These are phyloP conservation scores for Ophiostoma triangulosporum DNA, from an alignment of 2,329 filamentous ascomycete species.

Conservation along the genomic window DNA sequence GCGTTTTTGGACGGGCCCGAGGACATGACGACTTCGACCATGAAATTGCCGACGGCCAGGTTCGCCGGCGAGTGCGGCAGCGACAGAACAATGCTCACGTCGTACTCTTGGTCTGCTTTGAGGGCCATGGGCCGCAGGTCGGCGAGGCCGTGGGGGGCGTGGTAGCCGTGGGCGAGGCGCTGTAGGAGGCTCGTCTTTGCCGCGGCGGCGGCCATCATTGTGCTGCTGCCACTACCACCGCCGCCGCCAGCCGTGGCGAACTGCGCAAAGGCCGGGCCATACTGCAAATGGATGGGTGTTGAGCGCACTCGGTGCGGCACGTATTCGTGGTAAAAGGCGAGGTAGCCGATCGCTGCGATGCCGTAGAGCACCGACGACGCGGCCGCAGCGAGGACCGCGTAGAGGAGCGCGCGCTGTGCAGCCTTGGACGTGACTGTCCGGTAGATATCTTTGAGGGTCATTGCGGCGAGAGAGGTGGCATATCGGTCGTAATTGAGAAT, in stretches of 20 bases:
- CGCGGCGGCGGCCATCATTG: not conserved
- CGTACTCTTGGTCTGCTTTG: constrained; percentile 66
- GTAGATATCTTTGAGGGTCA: constrained; percentile 15
- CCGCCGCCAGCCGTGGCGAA: not conserved
- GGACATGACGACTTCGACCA: constrained; percentile 68
- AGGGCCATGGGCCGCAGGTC: constrained; percentile 37
- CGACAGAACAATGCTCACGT: constrained; percentile 60
- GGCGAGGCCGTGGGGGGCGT: constrained; percentile 35
- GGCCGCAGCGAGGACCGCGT: constrained; percentile 30
- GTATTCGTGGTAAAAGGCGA: constrained; percentile 42
- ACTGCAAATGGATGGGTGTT: constrained; percentile 42
- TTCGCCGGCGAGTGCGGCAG: constrained; percentile 72
- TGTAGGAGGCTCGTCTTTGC: not conserved
- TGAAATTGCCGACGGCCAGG: constrained; percentile 75
- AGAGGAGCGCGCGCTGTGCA: constrained; percentile 36
- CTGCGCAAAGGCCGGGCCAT: constrained; percentile 28
- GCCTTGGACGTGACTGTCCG: constrained; percentile 34
- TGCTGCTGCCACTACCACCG: not conserved
- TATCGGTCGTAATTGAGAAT: not conserved
- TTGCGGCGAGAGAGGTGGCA: not conserved
- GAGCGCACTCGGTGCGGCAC: constrained; percentile 41
- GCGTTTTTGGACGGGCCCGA: constrained; percentile 15
- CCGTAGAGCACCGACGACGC: constrained; percentile 31
- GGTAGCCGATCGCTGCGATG: constrained; percentile 34
- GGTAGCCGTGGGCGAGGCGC: constrained; percentile 23